phyloP scores from a whole-genome alignment of 2,329 filamentous ascomycete genomes.

The Aspergillus melleus region DNA sequence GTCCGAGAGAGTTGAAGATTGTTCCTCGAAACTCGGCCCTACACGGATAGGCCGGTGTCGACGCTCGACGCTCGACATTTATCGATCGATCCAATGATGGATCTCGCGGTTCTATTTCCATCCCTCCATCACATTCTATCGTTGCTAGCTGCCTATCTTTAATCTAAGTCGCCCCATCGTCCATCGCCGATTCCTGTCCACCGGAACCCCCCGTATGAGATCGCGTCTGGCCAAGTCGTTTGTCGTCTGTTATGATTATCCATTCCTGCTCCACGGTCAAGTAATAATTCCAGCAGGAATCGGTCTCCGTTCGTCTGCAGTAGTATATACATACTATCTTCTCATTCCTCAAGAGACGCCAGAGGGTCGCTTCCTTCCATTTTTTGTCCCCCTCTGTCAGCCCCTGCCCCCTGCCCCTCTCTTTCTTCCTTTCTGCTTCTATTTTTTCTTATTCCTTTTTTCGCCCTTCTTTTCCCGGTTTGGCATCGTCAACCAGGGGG shows the following conservation, averaged over 20 bases:
- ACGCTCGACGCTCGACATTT: background rate
- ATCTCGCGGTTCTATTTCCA: conserved; percentile 2
- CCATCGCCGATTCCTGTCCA: conserved; percentile 15
- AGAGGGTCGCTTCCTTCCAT: background rate
- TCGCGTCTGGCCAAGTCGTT: conserved; percentile 7
- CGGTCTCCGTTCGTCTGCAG: background rate
- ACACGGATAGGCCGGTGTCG: background rate
- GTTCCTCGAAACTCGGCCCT: background rate
- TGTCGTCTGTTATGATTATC: background rate
- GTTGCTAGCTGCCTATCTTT: conserved; percentile 6
- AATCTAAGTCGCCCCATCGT: conserved; percentile 2
- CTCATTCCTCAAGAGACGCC: background rate
- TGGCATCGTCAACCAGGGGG: background rate
- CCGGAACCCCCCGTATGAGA: conserved; percentile 13
- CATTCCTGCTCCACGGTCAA: background rate
- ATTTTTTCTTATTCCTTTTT: background rate
- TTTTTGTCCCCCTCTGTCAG: background rate
- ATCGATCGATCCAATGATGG: background rate
- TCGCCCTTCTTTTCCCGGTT: background rate
- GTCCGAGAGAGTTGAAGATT: background rate
- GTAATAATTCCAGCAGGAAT: background rate
- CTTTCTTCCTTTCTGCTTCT: background rate
- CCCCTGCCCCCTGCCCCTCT: background rate
- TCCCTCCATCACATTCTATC: background rate
- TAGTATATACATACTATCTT: background rate